A percentile compares a stretch with the other conserved stretches of the same genome.
These are phyloP conservation scores for Sicyos edulis DNA, from an alignment of 306 rosid species.

Conservation along the genomic window DNA sequence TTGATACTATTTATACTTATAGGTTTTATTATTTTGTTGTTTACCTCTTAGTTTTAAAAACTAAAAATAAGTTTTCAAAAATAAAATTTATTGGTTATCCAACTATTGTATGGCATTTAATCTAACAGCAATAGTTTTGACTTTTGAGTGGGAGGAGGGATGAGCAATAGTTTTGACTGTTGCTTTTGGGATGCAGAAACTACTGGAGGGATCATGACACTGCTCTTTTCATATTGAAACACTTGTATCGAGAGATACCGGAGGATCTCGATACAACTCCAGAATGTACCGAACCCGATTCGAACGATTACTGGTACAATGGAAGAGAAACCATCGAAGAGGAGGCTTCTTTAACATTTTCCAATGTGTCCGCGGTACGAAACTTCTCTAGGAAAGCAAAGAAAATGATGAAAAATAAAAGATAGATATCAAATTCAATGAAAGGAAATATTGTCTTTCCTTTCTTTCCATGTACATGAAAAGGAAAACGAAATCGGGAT, in stretches of 20 bases:
- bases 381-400: constrained; percentile 55
- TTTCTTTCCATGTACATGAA: not conserved
- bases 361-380: constrained; percentile 38
- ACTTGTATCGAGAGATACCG: constrained; percentile 58
- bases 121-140: no score
- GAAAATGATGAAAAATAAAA: constrained; percentile 22
- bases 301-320: constrained; percentile 40
- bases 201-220: constrained; percentile 96
- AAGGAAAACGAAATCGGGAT: not conserved
- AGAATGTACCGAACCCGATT: constrained; percentile 23
- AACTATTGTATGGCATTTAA: not conserved
- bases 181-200: constrained; percentile 49
- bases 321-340: constrained; percentile 49
- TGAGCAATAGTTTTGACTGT: no score
- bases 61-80: no score
- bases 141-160: no score
- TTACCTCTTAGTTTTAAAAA: no score
- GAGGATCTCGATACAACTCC: constrained; percentile 35
- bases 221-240: constrained; percentile 74
- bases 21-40: no score
- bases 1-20: no score
- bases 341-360: constrained; percentile 76
- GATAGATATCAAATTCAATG: not conserved
- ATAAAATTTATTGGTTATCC: not conserved
- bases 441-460: not conserved